Base-by-base conservation (phyloP, 2,329 filamentous ascomycete species). In the Botrytis elliptica region DNA sequence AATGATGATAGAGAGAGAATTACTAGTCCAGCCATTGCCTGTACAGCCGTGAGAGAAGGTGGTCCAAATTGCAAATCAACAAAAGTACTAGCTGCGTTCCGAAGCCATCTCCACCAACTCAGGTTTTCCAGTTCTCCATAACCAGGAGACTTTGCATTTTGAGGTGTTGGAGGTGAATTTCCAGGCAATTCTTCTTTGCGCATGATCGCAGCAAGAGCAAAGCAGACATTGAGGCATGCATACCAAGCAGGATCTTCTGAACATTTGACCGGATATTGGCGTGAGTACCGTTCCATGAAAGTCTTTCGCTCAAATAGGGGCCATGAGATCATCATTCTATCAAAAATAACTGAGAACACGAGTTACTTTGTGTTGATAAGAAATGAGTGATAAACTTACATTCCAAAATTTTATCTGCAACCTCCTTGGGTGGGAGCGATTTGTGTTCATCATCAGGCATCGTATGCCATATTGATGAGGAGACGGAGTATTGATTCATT, bases 201-300 rank as follows among this genome's bases (percentile, higher is more conserved):
- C 70, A 76, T 72, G 18, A 72, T 68, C 10, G 52, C 18, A 68
- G 71, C 71, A 36, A 74, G 40, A 42, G 72, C 72, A 25, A 79
- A 75, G 36, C 78, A 75, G n/a, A 73, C 70, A 70, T 79, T 79
- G 20, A 79, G 71, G 33, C 73, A 77, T 60, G 78, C 77, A 59
- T 79, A 79, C 77, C 78, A 79, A 68, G 75, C 76, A 52, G 70
- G 74, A 29, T 74, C 67, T 71, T 49, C 55, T 6, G 76, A 76
- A 57, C 74, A 76, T 40, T 75, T 76, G 42, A 66, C 44, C 57
- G 77, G 75, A 57, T 79, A 79, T 60, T 79, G 75, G 52, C 70
- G 74, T 67, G 75, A 64, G 59, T 77, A 75, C 22, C 73, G 70
- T 46, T 64, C 57, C 52, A 74, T 74, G n/a, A 79, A 78, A 6